Percentiles rank a stretch among this genome's conserved stretches.
Conservation (phyloP, 2,329 filamentous ascomycete genomes). For the Aspergillus tubingensis region DNA sequence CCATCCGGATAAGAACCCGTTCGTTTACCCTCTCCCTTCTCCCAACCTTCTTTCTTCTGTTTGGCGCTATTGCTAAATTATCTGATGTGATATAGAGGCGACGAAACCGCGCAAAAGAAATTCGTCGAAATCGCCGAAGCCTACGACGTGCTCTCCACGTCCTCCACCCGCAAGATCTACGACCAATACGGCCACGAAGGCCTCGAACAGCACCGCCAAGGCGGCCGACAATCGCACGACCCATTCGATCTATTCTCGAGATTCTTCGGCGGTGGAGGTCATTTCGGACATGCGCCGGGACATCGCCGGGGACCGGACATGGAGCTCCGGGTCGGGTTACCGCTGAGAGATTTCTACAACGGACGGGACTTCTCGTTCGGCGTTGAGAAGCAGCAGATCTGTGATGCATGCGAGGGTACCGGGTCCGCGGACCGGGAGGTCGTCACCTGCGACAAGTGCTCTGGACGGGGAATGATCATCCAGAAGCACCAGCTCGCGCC, state of each 20-base stretch:
- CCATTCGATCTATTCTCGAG: slow-evolving; percentile 95
- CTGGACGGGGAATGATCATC: slow-evolving; percentile 79
- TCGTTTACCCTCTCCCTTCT: slow-evolving; percentile 41
- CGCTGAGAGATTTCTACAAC: slow-evolving; percentile 89
- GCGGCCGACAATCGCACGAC: slow-evolving; percentile 68
- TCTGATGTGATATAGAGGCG: slow-evolving; percentile 56
- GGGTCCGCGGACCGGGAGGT: slow-evolving; percentile 82
- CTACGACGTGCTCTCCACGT: slow-evolving; percentile 84
- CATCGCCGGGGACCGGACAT: slow-evolving; percentile 84
- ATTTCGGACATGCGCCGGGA: slow-evolving; percentile 71
- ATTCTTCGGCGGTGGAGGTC: slow-evolving; percentile 91
- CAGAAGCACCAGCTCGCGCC: slow-evolving; percentile 91
- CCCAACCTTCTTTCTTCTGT: neutral
- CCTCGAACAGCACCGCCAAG: slow-evolving; percentile 76
- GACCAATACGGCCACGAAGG: slow-evolving; percentile 93
- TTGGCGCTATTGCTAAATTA: neutral
- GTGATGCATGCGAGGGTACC: slow-evolving; percentile 83
- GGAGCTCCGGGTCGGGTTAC: slow-evolving; percentile 77
- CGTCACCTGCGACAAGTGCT: slow-evolving; percentile 75
- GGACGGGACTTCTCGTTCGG: slow-evolving; percentile 83
- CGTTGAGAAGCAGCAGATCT: slow-evolving; percentile 93
- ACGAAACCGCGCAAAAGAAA: slow-evolving; percentile 78
- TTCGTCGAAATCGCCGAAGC: slow-evolving; percentile 94
- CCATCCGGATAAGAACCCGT: slow-evolving; percentile 98
- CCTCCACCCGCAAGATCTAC: slow-evolving; percentile 83